These are phyloP conservation scores for Sphaerulina vaccinii DNA, from an alignment of 2,329 filamentous ascomycete species.

Conservation along the genomic window DNA sequence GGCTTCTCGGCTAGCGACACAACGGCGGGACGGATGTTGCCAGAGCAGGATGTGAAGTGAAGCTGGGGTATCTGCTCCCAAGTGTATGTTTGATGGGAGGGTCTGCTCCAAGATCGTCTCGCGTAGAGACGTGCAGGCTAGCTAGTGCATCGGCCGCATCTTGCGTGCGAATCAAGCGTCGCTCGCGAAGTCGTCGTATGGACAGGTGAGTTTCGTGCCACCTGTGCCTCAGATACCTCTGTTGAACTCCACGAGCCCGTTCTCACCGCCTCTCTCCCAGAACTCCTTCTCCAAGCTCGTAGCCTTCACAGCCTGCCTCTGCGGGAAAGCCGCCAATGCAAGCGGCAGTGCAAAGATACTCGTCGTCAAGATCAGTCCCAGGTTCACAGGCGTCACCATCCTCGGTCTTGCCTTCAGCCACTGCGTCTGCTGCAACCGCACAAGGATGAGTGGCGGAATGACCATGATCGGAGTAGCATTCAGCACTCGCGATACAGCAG, in stretches of 20 bases:
- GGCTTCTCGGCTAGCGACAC: no score
- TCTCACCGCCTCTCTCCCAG: conserved; percentile 72
- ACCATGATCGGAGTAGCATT: conserved; percentile 98
- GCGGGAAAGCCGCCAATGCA: conserved; percentile 87
- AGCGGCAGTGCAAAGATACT: conserved; percentile 86
- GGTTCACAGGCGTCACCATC: conserved; percentile 77
- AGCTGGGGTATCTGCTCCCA: no score
- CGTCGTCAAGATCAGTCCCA: conserved; percentile 81
- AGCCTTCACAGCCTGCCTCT: conserved; percentile 78
- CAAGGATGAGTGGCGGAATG: conserved; percentile 80
- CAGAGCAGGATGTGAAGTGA: no score
- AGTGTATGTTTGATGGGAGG: no score
- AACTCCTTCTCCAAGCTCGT: conserved; percentile 82
- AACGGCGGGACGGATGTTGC: no score
- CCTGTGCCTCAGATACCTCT: conserved; percentile 84
- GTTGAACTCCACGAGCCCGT: conserved; percentile 92
- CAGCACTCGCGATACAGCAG: conserved; percentile 83
- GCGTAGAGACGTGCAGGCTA: no score
- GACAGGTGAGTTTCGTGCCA: no score
- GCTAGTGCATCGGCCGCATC: no score
- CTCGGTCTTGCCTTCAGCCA: conserved; percentile 78
- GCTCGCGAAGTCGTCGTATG: no score
- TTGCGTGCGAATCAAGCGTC: no score
- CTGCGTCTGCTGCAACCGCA: conserved; percentile 76
- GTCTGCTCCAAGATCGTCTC: no score